Percentiles rank a stretch among this genome's conserved stretches.
phyloP scores from a whole-genome alignment of 2,329 filamentous ascomycete species.

The Hypoxylon sp. region DNA sequence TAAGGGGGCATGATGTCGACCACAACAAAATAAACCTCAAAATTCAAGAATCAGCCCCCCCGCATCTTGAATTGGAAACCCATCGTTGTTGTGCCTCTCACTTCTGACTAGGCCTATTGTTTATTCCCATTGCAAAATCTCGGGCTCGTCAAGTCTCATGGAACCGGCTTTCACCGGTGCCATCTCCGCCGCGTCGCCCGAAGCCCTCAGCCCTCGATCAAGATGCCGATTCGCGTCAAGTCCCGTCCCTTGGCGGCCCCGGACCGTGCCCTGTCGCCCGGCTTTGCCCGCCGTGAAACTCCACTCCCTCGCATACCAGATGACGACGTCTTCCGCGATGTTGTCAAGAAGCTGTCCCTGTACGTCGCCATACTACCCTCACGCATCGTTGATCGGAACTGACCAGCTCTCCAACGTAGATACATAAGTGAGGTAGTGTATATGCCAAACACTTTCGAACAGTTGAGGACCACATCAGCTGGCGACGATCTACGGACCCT shows the following conservation, averaged over 20 bases:
- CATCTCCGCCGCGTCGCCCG: not conserved
- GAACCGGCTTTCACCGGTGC: not conserved
- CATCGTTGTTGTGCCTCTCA: constrained; percentile 1
- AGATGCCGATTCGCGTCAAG: constrained; percentile 54
- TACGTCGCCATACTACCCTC: constrained; percentile 47
- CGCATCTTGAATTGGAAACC: constrained; percentile 16
- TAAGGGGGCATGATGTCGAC: constrained; percentile 14
- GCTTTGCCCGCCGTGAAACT: constrained; percentile 36
- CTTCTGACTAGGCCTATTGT: too few relatives aligned
- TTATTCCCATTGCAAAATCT: not conserved
- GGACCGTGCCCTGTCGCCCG: constrained; percentile 50
- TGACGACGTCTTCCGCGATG: constrained; percentile 67
- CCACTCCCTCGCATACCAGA: constrained; percentile 64
- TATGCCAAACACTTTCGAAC: constrained; percentile 75
- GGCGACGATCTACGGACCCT: constrained; percentile 65
- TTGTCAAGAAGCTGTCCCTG: constrained; percentile 73
- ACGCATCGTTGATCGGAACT: constrained; percentile 10
- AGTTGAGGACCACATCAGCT: constrained; percentile 71
- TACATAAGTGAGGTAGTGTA: constrained; percentile 70
- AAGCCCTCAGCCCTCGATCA: constrained; percentile 11
- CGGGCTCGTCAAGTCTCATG: not conserved
- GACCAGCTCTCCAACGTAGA: constrained; percentile 48
- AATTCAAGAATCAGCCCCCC: constrained; percentile 1
- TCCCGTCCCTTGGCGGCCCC: constrained; percentile 44
- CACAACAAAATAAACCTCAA: too few relatives aligned